Evolutionary conservation across 73 alveolate species (phyloP), one percentile per base, ranked within the genome.

Genomic region (Paramecium sonneborni): DNA sequence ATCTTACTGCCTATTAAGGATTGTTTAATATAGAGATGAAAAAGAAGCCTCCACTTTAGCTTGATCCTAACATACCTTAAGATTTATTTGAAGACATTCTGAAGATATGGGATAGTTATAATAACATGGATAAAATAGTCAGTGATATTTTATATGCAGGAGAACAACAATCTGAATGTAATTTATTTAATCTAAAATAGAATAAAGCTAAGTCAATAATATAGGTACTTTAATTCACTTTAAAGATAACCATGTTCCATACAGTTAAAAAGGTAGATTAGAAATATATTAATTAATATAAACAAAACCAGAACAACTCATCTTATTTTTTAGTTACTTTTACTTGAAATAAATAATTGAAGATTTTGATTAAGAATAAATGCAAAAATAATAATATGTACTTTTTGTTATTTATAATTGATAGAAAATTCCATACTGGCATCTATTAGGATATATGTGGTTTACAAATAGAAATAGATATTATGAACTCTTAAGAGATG

Each of bases 341-440:
- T 74, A 74, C 14, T 43, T 74, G 10, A 74, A 74, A 74, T 74
- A 74, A 74, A 32, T 74, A 3, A 74, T 74, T 0, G 87, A 74
- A 18, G 87, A 74, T 38, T 38, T 32, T 74, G 87, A 74, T 38
- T 9, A 30, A 21, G 87, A 74, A 74, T 18, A 74, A 74, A 35
- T 35, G 87, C 9, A 74, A 38, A 74, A 74, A 74, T 30, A 30
- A 32, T 74, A 74, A 74, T 74, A 74, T 10, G 87, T 74, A 74
- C 28, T 30, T 32, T 35, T 74, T 15, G 0, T 5, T 21, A 3
- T 15, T 52, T n/a, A 52, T 20, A n/a, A 14, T 7, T 52, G 2
- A 30, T 74, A 74, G 87, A 74, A 74, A 74, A 74, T 21, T 30
- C 87, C 87, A 28, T 74, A 32, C 57, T 74, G 87, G 87, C 87